Percentiles rank a stretch among this genome's conserved stretches.
Evolutionary conservation across 179 eudicot species (phyloP).

Genomic region (Silene vulgaris): DNA sequence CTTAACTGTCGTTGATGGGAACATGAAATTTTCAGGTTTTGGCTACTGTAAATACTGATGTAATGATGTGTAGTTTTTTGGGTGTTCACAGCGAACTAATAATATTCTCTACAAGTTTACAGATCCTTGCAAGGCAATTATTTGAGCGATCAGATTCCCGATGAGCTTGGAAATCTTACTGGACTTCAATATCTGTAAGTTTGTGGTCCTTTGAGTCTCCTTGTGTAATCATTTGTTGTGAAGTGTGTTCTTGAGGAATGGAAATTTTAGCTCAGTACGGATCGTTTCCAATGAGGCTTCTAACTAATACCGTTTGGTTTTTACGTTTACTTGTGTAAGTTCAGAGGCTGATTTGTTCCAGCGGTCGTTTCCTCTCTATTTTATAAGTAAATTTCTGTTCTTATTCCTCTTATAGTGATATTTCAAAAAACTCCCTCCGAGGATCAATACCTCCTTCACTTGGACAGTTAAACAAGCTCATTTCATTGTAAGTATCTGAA

Average conservation of each 20-base stretch:
- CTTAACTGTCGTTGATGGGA: background rate
- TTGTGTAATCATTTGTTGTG: background rate
- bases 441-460: conserved; percentile 81
- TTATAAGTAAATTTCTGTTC: background rate
- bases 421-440: conserved; percentile 78
- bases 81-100: background rate
- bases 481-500: conserved; percentile 52
- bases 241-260: background rate
- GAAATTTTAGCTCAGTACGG: background rate
- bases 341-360: conserved; percentile 10
- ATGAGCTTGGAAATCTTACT: conserved; percentile 71
- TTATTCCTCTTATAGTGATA: conserved; percentile 50
- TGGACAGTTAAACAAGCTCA: conserved; percentile 67
- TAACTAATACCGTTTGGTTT: background rate
- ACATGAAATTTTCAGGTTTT: background rate
- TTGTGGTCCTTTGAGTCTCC: conserved; percentile 14
- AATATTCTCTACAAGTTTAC: conserved; percentile 23
- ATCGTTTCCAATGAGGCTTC: background rate
- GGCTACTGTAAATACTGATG: background rate
- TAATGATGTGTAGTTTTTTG: conserved; percentile 1
- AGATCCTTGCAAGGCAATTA: conserved; percentile 91
- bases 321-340: background rate
- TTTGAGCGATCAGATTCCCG: conserved; percentile 69
- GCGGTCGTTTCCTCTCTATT: background rate
- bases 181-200: conserved; percentile 80